Percentiles rank a stretch among this genome's conserved stretches.
Conservation (phyloP, 2,329 filamentous ascomycete species). For the Fusarium floridanum region DNA sequence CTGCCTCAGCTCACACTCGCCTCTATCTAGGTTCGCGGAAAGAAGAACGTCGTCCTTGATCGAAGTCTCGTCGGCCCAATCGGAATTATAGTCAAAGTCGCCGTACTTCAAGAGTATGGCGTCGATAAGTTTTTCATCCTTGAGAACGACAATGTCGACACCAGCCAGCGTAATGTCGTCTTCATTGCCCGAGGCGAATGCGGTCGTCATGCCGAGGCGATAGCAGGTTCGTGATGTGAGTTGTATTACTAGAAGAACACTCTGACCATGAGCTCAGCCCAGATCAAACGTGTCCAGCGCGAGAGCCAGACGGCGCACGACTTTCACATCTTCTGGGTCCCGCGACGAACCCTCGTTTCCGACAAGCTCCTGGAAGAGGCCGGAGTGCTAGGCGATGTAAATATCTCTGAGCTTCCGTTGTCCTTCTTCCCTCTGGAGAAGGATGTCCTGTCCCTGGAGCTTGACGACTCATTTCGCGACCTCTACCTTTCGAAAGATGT, state of each 20-base stretch:
- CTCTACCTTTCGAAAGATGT: slow-evolving; percentile 92
- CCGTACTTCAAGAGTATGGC: slow-evolving; percentile 94
- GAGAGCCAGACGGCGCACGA: slow-evolving; percentile 94
- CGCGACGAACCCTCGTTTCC: slow-evolving; percentile 89
- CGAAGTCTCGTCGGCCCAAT: slow-evolving; percentile 90
- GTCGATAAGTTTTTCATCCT: slow-evolving; percentile 98
- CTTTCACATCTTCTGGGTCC: slow-evolving; percentile 96
- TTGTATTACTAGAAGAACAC: not conserved
- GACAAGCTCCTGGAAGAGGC: slow-evolving; percentile 93
- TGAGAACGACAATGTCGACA: slow-evolving; percentile 95
- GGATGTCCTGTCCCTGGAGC: slow-evolving; percentile 90
- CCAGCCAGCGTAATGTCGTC: slow-evolving; percentile 93
- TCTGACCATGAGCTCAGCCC: slow-evolving; percentile 70
- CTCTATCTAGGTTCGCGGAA: slow-evolving; percentile 85
- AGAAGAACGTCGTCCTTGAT: slow-evolving; percentile 98
- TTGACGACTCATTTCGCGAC: slow-evolving; percentile 88
- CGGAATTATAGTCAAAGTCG: slow-evolving; percentile 93
- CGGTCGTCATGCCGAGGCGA: slow-evolving; percentile 82
- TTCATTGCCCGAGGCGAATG: slow-evolving; percentile 94
- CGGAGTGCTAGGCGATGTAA: slow-evolving; percentile 92
- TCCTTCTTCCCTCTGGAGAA: slow-evolving; percentile 93
- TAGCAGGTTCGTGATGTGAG: slow-evolving; percentile 78
- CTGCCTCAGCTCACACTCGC: slow-evolving; percentile 22
- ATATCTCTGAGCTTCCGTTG: slow-evolving; percentile 86
- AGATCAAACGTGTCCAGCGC: slow-evolving; percentile 89